Conservation (phyloP, 129 eudicot species). For the Smallanthus sonchifolius region DNA sequence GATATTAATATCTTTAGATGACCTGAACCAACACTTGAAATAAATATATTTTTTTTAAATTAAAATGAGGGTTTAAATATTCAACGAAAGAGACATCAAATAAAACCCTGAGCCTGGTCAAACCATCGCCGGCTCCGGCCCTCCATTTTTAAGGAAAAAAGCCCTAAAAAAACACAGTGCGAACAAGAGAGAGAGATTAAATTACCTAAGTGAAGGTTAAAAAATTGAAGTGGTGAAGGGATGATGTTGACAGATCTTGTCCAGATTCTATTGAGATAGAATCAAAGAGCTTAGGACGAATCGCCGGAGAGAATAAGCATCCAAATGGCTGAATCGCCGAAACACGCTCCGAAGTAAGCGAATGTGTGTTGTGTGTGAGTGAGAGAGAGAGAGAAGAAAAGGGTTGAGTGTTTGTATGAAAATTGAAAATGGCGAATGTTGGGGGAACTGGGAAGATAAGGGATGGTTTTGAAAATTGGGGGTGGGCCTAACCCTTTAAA, state of each 20-base stretch:
- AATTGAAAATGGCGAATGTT: conserved; percentile 15
- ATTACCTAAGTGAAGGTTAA: conserved; percentile 19
- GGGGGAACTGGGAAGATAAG: conserved; percentile 3
- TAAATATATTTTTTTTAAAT: neutral
- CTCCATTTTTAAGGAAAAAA: conserved; percentile 9
- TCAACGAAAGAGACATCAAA: conserved; percentile 20
- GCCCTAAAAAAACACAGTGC: conserved; percentile 23
- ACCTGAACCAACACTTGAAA: conserved; percentile 14
- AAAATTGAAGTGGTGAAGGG: neutral
- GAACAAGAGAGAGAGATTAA: conserved; percentile 2
- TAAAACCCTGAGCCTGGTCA: conserved; percentile 12
- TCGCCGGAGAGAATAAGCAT: conserved; percentile 8
- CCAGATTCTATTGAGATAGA: conserved; percentile 20
- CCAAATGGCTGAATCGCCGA: conserved; percentile 15
- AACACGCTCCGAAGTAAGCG: conserved; percentile 14
- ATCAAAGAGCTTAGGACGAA: conserved; percentile 19
- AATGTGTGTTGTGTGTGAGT: conserved; percentile 9
- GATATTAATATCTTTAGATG: neutral
- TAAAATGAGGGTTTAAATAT: neutral
- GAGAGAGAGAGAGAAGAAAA: neutral
- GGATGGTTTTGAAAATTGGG: conserved; percentile 11
- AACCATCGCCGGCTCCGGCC: conserved; percentile 36
- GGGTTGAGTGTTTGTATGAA: neutral
- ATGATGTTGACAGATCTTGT: conserved; percentile 30
- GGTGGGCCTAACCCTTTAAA: conserved; percentile 5